Base-by-base conservation (phyloP, 805 yeast genomes). In the Sporopachydermia quercuum region DNA sequence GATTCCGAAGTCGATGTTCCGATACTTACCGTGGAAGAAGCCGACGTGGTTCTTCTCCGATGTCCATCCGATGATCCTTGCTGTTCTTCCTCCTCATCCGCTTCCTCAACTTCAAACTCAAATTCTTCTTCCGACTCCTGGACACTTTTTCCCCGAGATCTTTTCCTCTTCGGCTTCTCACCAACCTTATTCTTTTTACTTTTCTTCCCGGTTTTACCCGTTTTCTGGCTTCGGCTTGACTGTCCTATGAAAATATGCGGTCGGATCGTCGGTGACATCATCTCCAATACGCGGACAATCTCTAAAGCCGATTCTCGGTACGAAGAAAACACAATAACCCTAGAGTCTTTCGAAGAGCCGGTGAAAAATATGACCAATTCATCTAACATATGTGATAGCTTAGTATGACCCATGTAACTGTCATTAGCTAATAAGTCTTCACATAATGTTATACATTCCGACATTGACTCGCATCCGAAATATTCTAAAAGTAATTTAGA, bases 211-310 rank as follows among this genome's bases (percentile, higher is more conserved):
- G 18, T 16, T n/a, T 36, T 36, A 8, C 27, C 8, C n/a, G 11
- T 19, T 37, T 43, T 4, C 42, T 42, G 16, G 23, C 35, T 35
- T 18, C 19, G 39, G 45, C 40, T 45, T 14, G 38, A 70, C 54
- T 91, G 99, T 0, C 99, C 99, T 45, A 91, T 84, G 53, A 91
- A 91, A 16, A 89, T 74, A 54, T 84, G 94, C 0, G 97, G 83
- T 38, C 70, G 69, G 16, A 53, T 53, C 48, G 41, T 57, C 58
- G 34, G 51, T 53, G 41, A 54, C 45, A 4, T 52, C 44, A 46
- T 79, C 89, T 37, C 76, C 58, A 40, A 60, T 5, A 68, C 69
- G 46, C 74, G 76, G 1, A 83, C 84, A 36, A 91, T 79, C 45
- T 87, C 96, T 34, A 83, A 60, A 0, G 97, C 98, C 3, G 95